A percentile compares a stretch with the other conserved stretches of the same genome.
These are phyloP conservation scores for Kurtzmaniella cleridarum DNA, from an alignment of 805 yeast genomes.

Conservation along the genomic window DNA sequence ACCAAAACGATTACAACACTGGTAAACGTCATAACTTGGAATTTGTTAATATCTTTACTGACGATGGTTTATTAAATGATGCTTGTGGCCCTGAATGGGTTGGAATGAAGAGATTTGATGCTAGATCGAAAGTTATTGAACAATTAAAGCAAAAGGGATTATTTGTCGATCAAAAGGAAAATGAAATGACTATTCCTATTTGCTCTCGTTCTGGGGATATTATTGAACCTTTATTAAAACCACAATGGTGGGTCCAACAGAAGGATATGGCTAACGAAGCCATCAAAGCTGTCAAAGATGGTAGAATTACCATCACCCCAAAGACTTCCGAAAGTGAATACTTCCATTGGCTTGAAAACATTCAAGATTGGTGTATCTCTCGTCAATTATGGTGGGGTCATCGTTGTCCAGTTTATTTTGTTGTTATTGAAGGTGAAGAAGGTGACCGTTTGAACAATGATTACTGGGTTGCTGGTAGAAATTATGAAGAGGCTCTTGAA, in stretches of 20 bases:
- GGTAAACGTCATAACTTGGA: conserved; percentile 93
- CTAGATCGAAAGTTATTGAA: conserved; percentile 79
- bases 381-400: conserved; percentile 95
- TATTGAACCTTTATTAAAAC: conserved; percentile 94
- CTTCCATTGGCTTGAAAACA: conserved; percentile 91
- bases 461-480: conserved; percentile 91
- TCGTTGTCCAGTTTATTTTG: conserved; percentile 93
- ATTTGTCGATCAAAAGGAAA: conserved; percentile 80
- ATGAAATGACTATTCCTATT: conserved; percentile 91
- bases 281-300: conserved; percentile 75
- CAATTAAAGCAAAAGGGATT: conserved; percentile 69
- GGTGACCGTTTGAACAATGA: conserved; percentile 57
- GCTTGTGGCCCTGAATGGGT: conserved; percentile 84
- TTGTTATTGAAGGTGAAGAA: conserved; percentile 70
- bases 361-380: conserved; percentile 99
- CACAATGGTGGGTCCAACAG: conserved; percentile 99
- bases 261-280: conserved; percentile 84
- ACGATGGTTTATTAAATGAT: conserved; percentile 86
- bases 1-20: conserved; percentile 91
- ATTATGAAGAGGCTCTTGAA: conserved; percentile 71
- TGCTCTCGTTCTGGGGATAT: conserved; percentile 97
- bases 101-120: conserved; percentile 92
- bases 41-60: conserved; percentile 84
- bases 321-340: conserved; percentile 88
- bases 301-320: conserved; percentile 78